Base-by-base conservation (phyloP, 345 rosid species). In the Heritiera fomes region DNA sequence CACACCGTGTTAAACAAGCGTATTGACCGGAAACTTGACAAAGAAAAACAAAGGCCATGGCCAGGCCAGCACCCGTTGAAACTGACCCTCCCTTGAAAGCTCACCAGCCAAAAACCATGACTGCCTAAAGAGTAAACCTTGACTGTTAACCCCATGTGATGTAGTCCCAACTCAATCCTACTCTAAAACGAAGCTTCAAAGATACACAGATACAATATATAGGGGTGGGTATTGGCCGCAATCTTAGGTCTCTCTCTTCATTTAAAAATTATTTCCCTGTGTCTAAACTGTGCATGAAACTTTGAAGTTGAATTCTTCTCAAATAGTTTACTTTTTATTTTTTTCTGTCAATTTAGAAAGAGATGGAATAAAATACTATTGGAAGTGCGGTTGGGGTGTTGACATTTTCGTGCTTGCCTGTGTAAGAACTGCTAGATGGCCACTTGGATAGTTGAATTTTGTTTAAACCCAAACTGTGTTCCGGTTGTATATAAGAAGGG, bases 371-470 rank as follows among this genome's bases (percentile, higher is more conserved):
- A 52, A 81, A 79, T 62, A 73, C 18, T 71, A 12, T 55, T 66
- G 70, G 74, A 80, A 46, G 82, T 78, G 80, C 80, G 77, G 86
- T 73, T 81, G 86, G 78, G 82, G 85, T 82, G 92, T 91, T 90
- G 92, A 91, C 95, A 85, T 85, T 91, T 91, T 89, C 82, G 88
- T 83, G 80, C 79, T 80, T 73, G 77, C 78, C 40, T 34, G 62
- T 52, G 75, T 52, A 71, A 71, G 47, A 32, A 52, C 7, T 34
- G 65, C 41, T 58, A 52, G 47, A 38, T 46, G 78, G 28, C 60
- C 28, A 30, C 78, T 62, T 15, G 40, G 62, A 34, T 53, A 7
- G 13, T 72, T 72, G 62, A 72, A 75, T 62, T 62, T 75, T 62
- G 23, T 75, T 61, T 30, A 30, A 46, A 64, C n/a, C 11, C 20